Conservation (phyloP, 345 rosid species). For the Schrenkiella parvula region DNA sequence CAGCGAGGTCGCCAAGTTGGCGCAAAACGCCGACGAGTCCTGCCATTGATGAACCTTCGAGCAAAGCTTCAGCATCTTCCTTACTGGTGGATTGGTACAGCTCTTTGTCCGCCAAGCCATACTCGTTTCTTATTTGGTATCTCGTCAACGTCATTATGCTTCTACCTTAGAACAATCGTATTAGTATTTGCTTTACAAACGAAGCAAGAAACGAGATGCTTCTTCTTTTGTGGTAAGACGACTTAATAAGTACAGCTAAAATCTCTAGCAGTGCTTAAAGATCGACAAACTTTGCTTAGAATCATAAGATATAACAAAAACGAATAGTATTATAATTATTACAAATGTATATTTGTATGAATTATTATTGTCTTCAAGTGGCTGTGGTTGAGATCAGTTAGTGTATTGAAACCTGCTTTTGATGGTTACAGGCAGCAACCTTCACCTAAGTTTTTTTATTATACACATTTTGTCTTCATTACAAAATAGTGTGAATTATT, state of each 20-base stretch:
- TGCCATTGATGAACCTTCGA: conserved; percentile 90
- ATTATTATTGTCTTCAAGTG: conserved; percentile 20
- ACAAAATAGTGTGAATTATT: background rate
- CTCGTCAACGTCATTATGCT: conserved; percentile 69
- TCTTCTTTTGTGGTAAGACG: background rate
- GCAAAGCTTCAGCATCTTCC: conserved; percentile 86
- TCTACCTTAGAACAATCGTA: background rate
- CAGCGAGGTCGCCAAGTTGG: conserved; percentile 98
- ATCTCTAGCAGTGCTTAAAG: background rate
- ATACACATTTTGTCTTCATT: background rate
- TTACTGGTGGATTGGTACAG: conserved; percentile 55
- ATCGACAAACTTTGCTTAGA: conserved; percentile 23
- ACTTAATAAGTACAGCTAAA: background rate
- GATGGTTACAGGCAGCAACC: conserved; percentile 29
- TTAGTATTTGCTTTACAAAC: background rate
- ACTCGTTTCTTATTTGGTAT: conserved; percentile 81
- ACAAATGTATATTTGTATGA: background rate
- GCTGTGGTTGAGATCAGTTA: conserved; percentile 31
- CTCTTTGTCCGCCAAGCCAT: conserved; percentile 73
- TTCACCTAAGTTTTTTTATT: conserved; percentile 15
- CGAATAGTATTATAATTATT: background rate
- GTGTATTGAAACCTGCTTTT: conserved; percentile 16
- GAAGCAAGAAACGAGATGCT: background rate
- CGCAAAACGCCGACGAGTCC: conserved; percentile 93
- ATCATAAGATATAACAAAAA: conserved; percentile 10